Evolutionary conservation across 2,329 filamentous ascomycete genomes (phyloP), one percentile per base, ranked within the genome.

Genomic region (Fusarium buharicum): DNA sequence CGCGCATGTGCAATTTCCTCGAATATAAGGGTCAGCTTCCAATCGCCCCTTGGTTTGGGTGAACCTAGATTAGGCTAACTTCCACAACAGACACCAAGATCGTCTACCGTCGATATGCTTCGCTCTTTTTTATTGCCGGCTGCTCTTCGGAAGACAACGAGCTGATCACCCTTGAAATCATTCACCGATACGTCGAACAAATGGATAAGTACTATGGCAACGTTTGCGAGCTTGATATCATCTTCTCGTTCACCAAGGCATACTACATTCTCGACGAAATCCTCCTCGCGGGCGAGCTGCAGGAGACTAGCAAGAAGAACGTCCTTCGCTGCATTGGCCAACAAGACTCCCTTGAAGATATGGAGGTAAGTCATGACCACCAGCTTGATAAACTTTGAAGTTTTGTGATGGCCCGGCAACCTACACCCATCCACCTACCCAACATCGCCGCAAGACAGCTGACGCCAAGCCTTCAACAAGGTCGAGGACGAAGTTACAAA

Each of bases 181-280:
- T 99, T 72, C 95, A 99, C 78, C 92, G 95, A 79, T 99, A 99
- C 77, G 95, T 99, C 74, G 95, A 99, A 79, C 95, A 99, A 81
- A 99, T 99, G 95, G 95, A 99, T 84, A 99, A 99, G 78, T 99
- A 99, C 82, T 99, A 98, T 78, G 95, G 95, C 78, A 99, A 99
- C 77, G 95, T 99, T 58, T 99, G 95, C 88, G 95, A 99, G 81
- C 86, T 99, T 66, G 93, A 98, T 77, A 97, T 98, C 79, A 99
- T 99, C 77, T 99, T 99, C 86, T 98, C 97, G 76, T 99, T 99
- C 78, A 96, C 97, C 71, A 99, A 99, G 79, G 95, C 95, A 58
- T 99, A 99, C 79, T 99, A 98, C 79, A 99, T 99, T 69, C 87
- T 99, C 41, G 95, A 99, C 76, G 95, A 99, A 80, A 85, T 99